Base-by-base conservation (phyloP, 202 grass and related monocot genomes). In the Saccharum hybrid region DNA sequence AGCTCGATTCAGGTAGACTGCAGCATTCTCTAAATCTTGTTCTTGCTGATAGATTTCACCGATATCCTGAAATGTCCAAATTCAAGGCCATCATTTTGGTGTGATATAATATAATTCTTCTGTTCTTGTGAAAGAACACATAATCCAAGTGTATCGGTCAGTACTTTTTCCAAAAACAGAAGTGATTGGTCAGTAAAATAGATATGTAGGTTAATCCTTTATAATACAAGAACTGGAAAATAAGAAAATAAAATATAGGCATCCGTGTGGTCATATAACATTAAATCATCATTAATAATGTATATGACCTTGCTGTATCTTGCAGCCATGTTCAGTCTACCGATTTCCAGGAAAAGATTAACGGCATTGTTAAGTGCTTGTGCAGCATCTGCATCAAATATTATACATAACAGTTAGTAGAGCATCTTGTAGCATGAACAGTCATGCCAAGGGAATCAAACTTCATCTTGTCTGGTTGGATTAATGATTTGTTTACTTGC, bases 311-410 rank as follows among this genome's bases (percentile, higher is more conserved):
- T 97, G 88, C 80, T 90, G 65, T 97, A 97, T 88, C 94, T 90
- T 84, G 94, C 94, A 46, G 91, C 91, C 91, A 97, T 97, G 86
- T 85, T 94, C 71, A 97, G 74, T 85, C 83, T 90, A 19, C 94
- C 91, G 40, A 92, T 94, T 88, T 97, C 89, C 71, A 92, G 54
- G 90, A 94, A 97, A 75, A 94, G 87, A 85, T 91, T 90, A 71
- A 94, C 87, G 22, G 94, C 87, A 52, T 85, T 63, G 49, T 82
- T 86, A 30, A 97, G 74, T 10, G 86, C 80, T 72, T 94, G 65
- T 16, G 89, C 76, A 52, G 76, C 63, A 37, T 79, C 76, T 79
- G 43, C 63, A 54, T 51, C 6, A 79, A 76, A 76, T 13, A 52
- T 73, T 76, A 41, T 26, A 62, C 26, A 36, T 18, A 42, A 76